These are phyloP conservation scores for Acephala macrosclerotiorum DNA, from an alignment of 2,329 filamentous ascomycete species.

Conservation along the genomic window DNA sequence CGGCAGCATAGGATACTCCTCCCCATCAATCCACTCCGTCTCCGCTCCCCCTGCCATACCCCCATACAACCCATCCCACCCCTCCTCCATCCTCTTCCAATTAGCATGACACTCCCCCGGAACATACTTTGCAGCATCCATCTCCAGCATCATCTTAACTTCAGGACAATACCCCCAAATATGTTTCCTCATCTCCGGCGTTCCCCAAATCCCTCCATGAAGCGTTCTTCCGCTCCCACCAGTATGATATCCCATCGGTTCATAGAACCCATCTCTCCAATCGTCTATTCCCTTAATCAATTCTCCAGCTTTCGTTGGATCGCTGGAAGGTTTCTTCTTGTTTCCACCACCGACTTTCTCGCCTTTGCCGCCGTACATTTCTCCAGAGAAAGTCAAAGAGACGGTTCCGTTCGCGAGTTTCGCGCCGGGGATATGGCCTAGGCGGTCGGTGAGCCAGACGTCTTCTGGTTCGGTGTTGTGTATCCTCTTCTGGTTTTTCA, in stretches of 20 bases:
- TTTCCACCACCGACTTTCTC: slow-evolving; percentile 37
- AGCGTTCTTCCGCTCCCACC: slow-evolving; percentile 56
- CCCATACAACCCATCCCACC: slow-evolving; percentile 33
- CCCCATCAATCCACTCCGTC: slow-evolving; percentile 43
- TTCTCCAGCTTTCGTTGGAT: slow-evolving; percentile 36
- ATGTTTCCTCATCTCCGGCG: slow-evolving; percentile 53
- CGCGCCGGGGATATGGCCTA: slow-evolving; percentile 56
- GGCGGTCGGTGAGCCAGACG: slow-evolving; percentile 61
- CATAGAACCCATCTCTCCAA: slow-evolving; percentile 59
- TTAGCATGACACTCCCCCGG: slow-evolving; percentile 54
- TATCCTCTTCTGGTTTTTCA: slow-evolving; percentile 54
- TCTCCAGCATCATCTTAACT: slow-evolving; percentile 62
- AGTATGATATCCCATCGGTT: slow-evolving; percentile 66
- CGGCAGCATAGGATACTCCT: slow-evolving; percentile 43
- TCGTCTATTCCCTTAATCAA: slow-evolving; percentile 53
- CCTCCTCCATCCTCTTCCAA: slow-evolving; percentile 52
- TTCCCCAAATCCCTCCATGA: slow-evolving; percentile 57
- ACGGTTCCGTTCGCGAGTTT: slow-evolving; percentile 60
- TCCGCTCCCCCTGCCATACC: slow-evolving; percentile 13
- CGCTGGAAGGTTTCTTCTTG: slow-evolving; percentile 32
- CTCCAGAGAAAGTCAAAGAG: slow-evolving; percentile 58
- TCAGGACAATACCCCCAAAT: slow-evolving; percentile 66
- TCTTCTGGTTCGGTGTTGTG: slow-evolving; percentile 59
- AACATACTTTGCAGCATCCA: slow-evolving; percentile 60
- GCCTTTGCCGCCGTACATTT: slow-evolving; percentile 51